These are phyloP conservation scores for Prunus armeniaca DNA, from an alignment of 306 rosid species.

Conservation along the genomic window DNA sequence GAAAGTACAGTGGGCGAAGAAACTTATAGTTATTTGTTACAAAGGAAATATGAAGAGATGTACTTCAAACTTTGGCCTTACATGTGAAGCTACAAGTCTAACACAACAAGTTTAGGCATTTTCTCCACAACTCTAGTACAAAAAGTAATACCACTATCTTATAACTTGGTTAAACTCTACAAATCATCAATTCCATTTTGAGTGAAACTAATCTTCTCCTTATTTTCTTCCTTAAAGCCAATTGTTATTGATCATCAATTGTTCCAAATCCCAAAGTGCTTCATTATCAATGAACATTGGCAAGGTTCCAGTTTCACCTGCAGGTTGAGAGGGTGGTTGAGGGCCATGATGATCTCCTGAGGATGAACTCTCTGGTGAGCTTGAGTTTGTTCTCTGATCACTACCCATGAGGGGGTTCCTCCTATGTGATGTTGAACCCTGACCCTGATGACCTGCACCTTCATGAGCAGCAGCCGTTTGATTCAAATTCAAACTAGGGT, in stretches of 20 bases:
- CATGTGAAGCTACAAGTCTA: too few relatives aligned
- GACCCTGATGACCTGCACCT: background rate
- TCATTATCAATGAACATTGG: constrained; percentile 29
- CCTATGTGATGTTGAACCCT: background rate
- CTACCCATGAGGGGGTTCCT: constrained; percentile 12
- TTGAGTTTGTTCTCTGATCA: constrained; percentile 12
- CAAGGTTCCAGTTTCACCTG: constrained; percentile 13
- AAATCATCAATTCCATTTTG: too few relatives aligned
- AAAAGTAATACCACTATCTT: too few relatives aligned
- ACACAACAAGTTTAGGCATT: too few relatives aligned
- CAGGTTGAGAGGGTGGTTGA: constrained; percentile 13
- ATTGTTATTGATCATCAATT: background rate
- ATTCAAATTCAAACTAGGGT: background rate
- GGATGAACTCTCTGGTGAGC: constrained; percentile 55
- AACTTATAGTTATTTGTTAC: background rate
- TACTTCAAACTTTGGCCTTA: too few relatives aligned
- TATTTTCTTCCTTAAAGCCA: too few relatives aligned
- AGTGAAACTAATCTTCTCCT: too few relatives aligned
- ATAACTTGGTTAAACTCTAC: too few relatives aligned
- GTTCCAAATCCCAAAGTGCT: constrained; percentile 53
- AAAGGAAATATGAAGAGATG: background rate
- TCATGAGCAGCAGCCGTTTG: background rate
- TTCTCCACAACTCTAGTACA: too few relatives aligned
- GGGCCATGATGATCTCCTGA: constrained; percentile 35
- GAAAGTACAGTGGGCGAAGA: background rate